phyloP scores from a whole-genome alignment of 1,284 basidiomycete genomes.

The Lignosus rhinocerotis region DNA sequence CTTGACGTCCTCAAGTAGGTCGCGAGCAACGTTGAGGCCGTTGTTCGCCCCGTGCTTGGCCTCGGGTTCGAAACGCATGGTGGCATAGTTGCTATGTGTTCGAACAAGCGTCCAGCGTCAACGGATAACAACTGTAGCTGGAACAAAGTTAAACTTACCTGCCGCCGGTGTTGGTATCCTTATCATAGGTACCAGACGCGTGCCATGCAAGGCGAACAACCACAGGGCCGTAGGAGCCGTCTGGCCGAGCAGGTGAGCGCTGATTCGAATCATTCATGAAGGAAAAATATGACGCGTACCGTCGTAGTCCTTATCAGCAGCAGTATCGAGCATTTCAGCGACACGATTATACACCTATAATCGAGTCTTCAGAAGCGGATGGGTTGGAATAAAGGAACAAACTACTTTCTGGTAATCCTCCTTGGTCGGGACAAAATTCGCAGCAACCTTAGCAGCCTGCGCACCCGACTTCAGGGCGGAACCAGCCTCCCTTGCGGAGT shows the following conservation, averaged over 20 bases:
- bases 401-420: constrained; percentile 85
- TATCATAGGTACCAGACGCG: constrained; percentile 89
- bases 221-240: constrained; percentile 91
- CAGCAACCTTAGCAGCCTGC: constrained; percentile 61
- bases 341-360: constrained; percentile 86
- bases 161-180: constrained; percentile 84
- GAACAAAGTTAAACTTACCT: constrained; percentile 48
- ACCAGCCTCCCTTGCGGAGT: constrained; percentile 49
- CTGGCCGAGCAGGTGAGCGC: constrained; percentile 40
- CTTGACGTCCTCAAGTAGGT: constrained; percentile 87
- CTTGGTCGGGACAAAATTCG: constrained; percentile 67
- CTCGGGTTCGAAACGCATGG: constrained; percentile 92
- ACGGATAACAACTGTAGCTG: constrained; percentile 7
- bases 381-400: not conserved
- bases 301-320: constrained; percentile 72
- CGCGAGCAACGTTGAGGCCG: constrained; percentile 82
- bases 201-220: constrained; percentile 95
- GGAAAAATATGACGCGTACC: constrained; percentile 46
- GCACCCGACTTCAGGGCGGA: constrained; percentile 58
- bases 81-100: constrained; percentile 80
- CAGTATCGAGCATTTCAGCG: constrained; percentile 74
- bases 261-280: not conserved
- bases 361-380: not conserved
- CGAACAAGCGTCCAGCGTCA: not conserved
- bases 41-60: constrained; percentile 86